A percentile compares a stretch with the other conserved stretches of the same genome.
Evolutionary conservation across 1,139 yeast species (phyloP).

Genomic region (Yamadazyma pseudoaaseri): DNA sequence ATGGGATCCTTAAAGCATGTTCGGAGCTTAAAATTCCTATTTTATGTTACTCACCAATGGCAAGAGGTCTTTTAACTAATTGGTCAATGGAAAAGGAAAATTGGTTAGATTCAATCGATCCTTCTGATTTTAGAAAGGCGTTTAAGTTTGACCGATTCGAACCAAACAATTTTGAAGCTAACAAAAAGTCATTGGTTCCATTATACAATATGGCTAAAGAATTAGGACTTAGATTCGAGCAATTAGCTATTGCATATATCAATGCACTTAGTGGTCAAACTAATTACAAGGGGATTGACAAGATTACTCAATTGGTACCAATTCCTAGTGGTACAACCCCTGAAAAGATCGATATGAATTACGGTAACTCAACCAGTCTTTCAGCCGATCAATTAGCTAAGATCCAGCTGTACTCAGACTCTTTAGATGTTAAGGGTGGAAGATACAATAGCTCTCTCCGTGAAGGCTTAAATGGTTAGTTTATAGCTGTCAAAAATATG

Average conservation of each 20-base stretch:
- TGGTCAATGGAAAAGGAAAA: slow-evolving; percentile 33
- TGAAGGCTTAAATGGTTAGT: not conserved
- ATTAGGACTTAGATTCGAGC: slow-evolving; percentile 44
- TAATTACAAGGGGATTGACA: slow-evolving; percentile 29
- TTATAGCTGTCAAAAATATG: too few species aligned
- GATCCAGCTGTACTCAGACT: slow-evolving; percentile 36
- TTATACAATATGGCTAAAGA: slow-evolving; percentile 48
- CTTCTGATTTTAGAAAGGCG: slow-evolving; percentile 42
- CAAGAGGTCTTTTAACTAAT: slow-evolving; percentile 76
- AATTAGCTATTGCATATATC: slow-evolving; percentile 75
- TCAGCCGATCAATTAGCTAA: slow-evolving; percentile 52
- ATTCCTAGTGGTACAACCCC: slow-evolving; percentile 71
- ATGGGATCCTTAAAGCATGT: slow-evolving; percentile 57
- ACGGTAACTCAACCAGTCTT: slow-evolving; percentile 41
- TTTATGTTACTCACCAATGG: slow-evolving; percentile 76
- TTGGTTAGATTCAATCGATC: not conserved
- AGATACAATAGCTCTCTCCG: slow-evolving; percentile 12
- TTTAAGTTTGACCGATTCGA: slow-evolving; percentile 52
- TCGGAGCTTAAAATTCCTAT: slow-evolving; percentile 51
- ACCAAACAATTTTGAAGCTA: slow-evolving; percentile 53
- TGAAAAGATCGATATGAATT: slow-evolving; percentile 60
- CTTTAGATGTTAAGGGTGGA: slow-evolving; percentile 15
- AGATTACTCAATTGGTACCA: slow-evolving; percentile 61
- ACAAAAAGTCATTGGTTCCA: slow-evolving; percentile 43
- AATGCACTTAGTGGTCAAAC: slow-evolving; percentile 29